Evolutionary conservation across 805 yeast genomes (phyloP), one percentile per base, ranked within the genome.

Genomic region (Priceomyces melissophilus): DNA sequence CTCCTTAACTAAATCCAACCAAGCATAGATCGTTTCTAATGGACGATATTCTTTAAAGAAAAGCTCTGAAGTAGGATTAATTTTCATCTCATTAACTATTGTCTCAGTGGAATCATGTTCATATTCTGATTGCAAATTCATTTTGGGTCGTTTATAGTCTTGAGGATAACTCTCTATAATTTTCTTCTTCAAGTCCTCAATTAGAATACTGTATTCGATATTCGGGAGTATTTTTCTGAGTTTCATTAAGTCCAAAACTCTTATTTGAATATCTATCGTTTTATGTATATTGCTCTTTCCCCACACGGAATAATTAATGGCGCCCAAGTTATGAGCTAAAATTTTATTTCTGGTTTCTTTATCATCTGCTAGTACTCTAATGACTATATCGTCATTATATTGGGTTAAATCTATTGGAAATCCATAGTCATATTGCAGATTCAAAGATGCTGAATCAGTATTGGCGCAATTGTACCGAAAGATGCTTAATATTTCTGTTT

Each of bases 41-140:
- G 84, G 79, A 44, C 90, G 71, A 61, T 79, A 88, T 38, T 79
- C 81, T 45, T 72, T 75, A 60, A 88, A 88, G 57, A 88, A 88
- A 3, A 79, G 46, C 43, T 82, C 86, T 0, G 69, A 50, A 38
- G 50, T 44, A 7, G 45, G 44, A 37, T 55, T 38, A 3, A 50
- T 42, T 17, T 52, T 42, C 9, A 47, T 40, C 38, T 14, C 49
- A 45, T 44, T 35, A 12, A 43, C 27, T n/a, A 45, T 44, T 25
- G 39, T 48, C 25, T 53, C 55, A 5, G 53, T 49, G 15, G 41
- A 14, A 17, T 40, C 33, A 23, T 44, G 44, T 35, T 44, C 39
- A 35, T 38, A 52, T 12, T 35, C 14, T 13, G 27, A 20, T 23
- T 35, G 16, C 1, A 35, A 10, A 16, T 39, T 26, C 3, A 13